Percentiles rank a stretch among this genome's conserved stretches.
phyloP scores from a whole-genome alignment of 768 basidiomycete genomes.

The Leucocoprinus sp. region DNA sequence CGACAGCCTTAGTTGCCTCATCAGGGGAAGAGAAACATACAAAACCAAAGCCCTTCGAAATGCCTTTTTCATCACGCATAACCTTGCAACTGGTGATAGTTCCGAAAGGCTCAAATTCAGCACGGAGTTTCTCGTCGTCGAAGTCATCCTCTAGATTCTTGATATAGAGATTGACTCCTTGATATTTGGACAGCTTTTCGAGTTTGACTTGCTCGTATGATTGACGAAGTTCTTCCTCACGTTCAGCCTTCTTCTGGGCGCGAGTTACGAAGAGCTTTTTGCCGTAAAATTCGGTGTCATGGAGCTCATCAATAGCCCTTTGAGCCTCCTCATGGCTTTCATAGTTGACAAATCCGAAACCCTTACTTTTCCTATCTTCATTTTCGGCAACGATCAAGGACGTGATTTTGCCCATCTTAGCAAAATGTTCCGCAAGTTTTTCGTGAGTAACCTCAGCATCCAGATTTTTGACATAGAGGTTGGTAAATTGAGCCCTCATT shows the following conservation, averaged over 20 bases:
- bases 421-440: constrained; percentile 81
- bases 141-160: constrained; percentile 99
- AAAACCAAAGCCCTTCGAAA: constrained; percentile 96
- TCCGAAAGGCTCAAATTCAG: constrained; percentile 95
- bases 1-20: constrained; percentile 98
- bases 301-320: constrained; percentile 79
- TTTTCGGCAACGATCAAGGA: constrained; percentile 82
- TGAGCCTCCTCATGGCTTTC: constrained; percentile 89
- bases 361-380: constrained; percentile 88
- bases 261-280: constrained; percentile 92
- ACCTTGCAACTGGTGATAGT: constrained; percentile 98
- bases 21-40: constrained; percentile 98
- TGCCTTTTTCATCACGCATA: constrained; percentile 94
- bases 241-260: constrained; percentile 97
- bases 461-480: constrained; percentile 97
- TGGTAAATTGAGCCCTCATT: constrained; percentile 95
- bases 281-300: constrained; percentile 79
- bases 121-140: constrained; percentile 93
- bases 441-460: constrained; percentile 77
- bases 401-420: constrained; percentile 71
- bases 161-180: constrained; percentile 98
- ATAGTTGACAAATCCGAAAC: constrained; percentile 98
- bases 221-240: constrained; percentile 91
- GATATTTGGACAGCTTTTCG: constrained; percentile 97
- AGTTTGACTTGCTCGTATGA: constrained; percentile 93